Evolutionary conservation across 306 rosid genomes (phyloP).

Genomic region (Sicyos edulis): DNA sequence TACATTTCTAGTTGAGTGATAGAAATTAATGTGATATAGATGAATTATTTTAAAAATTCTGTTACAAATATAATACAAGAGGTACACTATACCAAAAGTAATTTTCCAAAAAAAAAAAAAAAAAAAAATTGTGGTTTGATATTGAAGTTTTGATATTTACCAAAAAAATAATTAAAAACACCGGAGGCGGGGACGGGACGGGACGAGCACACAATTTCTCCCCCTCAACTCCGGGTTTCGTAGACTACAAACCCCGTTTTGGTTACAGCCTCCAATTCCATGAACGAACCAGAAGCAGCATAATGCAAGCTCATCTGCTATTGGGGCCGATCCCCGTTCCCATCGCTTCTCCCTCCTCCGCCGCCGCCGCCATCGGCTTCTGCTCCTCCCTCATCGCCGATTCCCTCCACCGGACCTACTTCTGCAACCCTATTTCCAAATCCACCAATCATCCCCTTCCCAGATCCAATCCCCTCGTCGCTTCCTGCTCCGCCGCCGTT

Average conservation of each 20-base stretch:
- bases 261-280: not conserved
- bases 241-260: not conserved
- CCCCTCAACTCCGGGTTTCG: not conserved
- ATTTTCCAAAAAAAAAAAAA: no score
- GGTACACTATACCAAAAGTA: no score
- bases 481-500: conserved; percentile 28
- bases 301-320: conserved; percentile 57
- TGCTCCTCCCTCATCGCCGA: conserved; percentile 23
- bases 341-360: not conserved
- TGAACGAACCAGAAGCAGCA: conserved; percentile 17
- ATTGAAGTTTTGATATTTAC: no score
- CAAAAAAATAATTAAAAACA: no score
- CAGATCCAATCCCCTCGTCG: conserved; percentile 17
- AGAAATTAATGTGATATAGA: no score
- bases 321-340: conserved; percentile 48
- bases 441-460: conserved; percentile 6
- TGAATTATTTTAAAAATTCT: no score
- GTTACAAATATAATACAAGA: no score
- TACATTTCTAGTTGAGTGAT: no score
- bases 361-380: conserved; percentile 19
- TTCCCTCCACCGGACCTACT: conserved; percentile 26
- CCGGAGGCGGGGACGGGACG: no score
- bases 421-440: conserved; percentile 19
- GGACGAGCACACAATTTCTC: no score
- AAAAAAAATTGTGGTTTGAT: no score